phyloP scores from a whole-genome alignment of 805 yeast species.

The Ogataea pini region DNA sequence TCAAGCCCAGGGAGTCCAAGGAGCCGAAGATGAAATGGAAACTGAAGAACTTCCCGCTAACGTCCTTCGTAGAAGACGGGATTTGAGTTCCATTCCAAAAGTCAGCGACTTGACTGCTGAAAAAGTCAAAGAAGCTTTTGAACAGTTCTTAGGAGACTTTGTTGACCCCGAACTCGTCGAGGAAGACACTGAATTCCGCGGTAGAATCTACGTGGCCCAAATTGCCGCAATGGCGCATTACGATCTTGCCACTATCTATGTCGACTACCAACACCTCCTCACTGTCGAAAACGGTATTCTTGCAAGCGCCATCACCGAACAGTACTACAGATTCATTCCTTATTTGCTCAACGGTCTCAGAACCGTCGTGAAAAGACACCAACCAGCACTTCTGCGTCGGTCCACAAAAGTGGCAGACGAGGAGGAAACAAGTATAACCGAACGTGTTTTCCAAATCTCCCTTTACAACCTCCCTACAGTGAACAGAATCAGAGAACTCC shows the following conservation, averaged over 20 bases:
- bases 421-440: conserved; percentile 48
- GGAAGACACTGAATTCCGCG: conserved; percentile 45
- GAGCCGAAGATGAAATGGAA: conserved; percentile 26
- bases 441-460: conserved; percentile 84
- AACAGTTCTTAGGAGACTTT: conserved; percentile 74
- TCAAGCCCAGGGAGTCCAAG: conserved; percentile 13
- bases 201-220: conserved; percentile 72
- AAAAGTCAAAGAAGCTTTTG: conserved; percentile 89
- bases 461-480: conserved; percentile 82
- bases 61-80: conserved; percentile 49
- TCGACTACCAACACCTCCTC: conserved; percentile 79
- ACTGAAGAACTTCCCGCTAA: conserved; percentile 31
- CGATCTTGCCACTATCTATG: conserved; percentile 75
- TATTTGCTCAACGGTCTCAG: conserved; percentile 75
- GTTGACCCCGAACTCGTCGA: conserved; percentile 40
- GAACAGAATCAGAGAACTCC: conserved; percentile 83
- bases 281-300: conserved; percentile 81
- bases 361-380: conserved; percentile 68
- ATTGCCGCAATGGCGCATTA: conserved; percentile 76
- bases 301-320: conserved; percentile 86
- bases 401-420: conserved; percentile 43
- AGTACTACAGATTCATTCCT: conserved; percentile 90
- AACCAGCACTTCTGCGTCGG: conserved; percentile 63
- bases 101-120: conserved; percentile 92
- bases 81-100: conserved; percentile 71